phyloP scores from a whole-genome alignment of 1,284 basidiomycete species.

The Fomitopsis betulina region DNA sequence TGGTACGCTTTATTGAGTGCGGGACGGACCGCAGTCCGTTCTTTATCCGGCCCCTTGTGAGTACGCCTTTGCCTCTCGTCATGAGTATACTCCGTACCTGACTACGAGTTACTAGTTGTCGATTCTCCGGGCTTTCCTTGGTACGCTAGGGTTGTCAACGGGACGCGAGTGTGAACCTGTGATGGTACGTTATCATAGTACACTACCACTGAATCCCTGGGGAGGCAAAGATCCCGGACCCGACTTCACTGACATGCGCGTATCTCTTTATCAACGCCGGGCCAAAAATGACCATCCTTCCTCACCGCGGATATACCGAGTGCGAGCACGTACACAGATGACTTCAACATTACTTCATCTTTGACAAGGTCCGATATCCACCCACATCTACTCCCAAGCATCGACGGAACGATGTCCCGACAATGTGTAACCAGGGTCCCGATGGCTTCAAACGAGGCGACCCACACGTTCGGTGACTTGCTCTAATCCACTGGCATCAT shows the following conservation, averaged over 20 bases:
- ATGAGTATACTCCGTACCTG: background rate
- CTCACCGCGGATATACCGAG: background rate
- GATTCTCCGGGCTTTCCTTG: no score
- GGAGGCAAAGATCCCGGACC: no score
- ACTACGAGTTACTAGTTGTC: no score
- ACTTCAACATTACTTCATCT: background rate
- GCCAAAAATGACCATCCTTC: no score
- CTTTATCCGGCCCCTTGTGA: background rate
- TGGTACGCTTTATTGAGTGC: background rate
- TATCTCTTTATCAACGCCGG: no score
- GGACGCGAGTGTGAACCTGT: no score
- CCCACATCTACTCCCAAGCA: background rate
- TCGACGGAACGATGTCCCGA: background rate
- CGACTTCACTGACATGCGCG: no score
- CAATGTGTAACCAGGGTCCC: background rate
- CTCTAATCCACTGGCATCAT: background rate
- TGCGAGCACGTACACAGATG: background rate
- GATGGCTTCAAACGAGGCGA: background rate
- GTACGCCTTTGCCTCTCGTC: no score
- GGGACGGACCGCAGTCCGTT: background rate
- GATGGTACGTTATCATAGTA: no score
- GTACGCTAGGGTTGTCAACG: no score
- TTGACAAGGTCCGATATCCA: background rate
- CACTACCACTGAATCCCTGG: no score
- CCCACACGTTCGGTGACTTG: background rate